Percentiles rank a stretch among this genome's conserved stretches.
Conservation (phyloP, 1,139 yeast genomes). For the Geotrichum histeridarum region DNA sequence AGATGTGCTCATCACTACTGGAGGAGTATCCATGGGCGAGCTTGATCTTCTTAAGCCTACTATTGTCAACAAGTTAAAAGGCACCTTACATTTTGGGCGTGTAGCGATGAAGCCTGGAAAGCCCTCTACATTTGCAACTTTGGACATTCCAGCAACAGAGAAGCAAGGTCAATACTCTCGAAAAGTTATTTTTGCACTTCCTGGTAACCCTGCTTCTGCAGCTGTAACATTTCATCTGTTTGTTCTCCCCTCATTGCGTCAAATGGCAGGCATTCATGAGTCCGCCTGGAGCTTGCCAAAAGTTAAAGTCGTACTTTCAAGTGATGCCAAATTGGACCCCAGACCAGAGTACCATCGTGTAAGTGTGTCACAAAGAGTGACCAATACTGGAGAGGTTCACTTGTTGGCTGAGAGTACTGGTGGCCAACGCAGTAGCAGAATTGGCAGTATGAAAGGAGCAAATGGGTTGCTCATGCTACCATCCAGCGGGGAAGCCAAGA, state of each 20-base stretch:
- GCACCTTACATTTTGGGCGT: constrained; percentile 47
- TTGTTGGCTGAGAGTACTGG: constrained; percentile 44
- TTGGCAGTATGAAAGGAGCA: constrained; percentile 45
- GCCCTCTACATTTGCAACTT: constrained; percentile 50
- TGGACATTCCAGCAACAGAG: constrained; percentile 21
- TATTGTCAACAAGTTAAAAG: constrained; percentile 38
- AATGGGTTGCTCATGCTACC: constrained; percentile 45
- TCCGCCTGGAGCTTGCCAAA: constrained; percentile 25
- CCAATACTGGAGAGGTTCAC: not conserved
- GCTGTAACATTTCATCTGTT: constrained; percentile 45
- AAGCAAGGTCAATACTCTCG: constrained; percentile 7
- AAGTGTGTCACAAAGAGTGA: constrained; percentile 28
- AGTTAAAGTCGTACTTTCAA: constrained; percentile 34
- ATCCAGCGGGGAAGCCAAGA: constrained; percentile 14
- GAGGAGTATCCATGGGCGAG: constrained; percentile 56
- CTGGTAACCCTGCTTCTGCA: constrained; percentile 53
- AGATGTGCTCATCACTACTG: constrained; percentile 47
- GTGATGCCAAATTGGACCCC: constrained; percentile 40
- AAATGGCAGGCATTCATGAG: constrained; percentile 34
- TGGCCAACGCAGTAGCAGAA: constrained; percentile 46
- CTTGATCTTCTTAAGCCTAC: constrained; percentile 46
- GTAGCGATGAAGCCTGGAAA: constrained; percentile 54
- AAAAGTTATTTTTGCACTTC: constrained; percentile 43
- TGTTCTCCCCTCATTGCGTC: constrained; percentile 44
- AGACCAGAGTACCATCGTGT: constrained; percentile 50